Base-by-base conservation (phyloP, 179 eudicot species). In the Gypsophila paniculata region DNA sequence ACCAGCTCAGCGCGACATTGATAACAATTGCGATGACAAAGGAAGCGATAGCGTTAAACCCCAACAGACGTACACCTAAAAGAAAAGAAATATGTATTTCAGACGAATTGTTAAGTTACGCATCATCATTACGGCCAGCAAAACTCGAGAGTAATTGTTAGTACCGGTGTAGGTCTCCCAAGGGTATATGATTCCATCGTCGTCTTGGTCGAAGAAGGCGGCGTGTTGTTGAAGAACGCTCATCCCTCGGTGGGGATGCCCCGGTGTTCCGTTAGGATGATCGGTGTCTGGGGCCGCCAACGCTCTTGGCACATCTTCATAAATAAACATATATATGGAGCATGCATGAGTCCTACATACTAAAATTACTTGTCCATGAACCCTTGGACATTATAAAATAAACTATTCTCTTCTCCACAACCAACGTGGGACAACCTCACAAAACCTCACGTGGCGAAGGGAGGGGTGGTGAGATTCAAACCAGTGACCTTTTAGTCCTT, bases 191-290 rank as follows among this genome's bases (percentile, higher is more conserved):
- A 90, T 79, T 18, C 95, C 95, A 66, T 88, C 83, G 58, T 77
- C 85, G 18, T 90, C 78, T 73, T 85, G 90, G 75, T 90, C 96
- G 26, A 90, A 90, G 68, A 86, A 90, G 13, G 88, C 90, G 0
- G 65, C 83, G 62, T 90, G 96, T 63, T 88, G 93, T 62, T 90
- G 93, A 65, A 90, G 90, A 72, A 88, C 90, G 64, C 88, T 86
- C 77, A 90, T 15, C 5, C 81, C 78, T 0, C 76, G 65, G 73
- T 85, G 85, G 2, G 34, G 38, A 51, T 85, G 86, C 7, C 81
- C 96, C 9, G 82, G 86, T 65, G 96, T 86, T 59, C 96, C 96
- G 13, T 80, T 66, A 2, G 90, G 90, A 60, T 88, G 89, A 51
- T 88, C 90, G 14, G 80, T 78, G 61, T 89, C 92, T 0, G 90